Base-by-base conservation (phyloP, 2,329 filamentous ascomycete genomes). In the Monascus ruber region DNA sequence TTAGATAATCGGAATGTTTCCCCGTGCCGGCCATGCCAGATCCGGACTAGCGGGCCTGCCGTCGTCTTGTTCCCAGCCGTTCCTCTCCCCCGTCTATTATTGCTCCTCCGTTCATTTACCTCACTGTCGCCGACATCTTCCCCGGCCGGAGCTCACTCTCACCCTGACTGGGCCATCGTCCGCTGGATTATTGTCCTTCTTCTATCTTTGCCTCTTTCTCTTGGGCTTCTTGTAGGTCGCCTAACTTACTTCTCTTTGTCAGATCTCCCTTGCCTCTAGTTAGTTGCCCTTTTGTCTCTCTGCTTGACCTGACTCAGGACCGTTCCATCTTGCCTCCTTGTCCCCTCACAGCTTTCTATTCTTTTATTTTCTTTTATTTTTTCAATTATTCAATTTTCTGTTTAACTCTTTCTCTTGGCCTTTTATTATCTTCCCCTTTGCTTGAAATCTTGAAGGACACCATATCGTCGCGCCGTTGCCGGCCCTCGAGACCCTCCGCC, bases 211-310 rank as follows among this genome's bases (percentile, higher is more conserved):
- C 36, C 41, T 43, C 39, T 45, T 40, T 44, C 44, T 46, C 45
- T 38, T 48, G 53, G 60, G 61, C 59, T 63, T 60, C 60, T 64
- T 62, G 59, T 65, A 63, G 60, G 60, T 64, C 50, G 60, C 60
- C 59, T 60, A 45, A 50, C 53, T 57, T 52, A 45, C 40, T 47
- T 40, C 33, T 39, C 42, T 47, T 36, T 36, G 35, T 31, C 28
- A 6, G 6, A 28, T 43, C 43, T 36, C 39, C 45, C 42, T 42
- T 40, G 39, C 41, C 36, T 43, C 40, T 45, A 35, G 36, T 43
- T 47, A 24, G 33, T 24, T 5, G 33, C 24, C 17, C 24, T 34
- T 29, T 6, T 29, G 39, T 39, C 37, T 43, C 42, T 17, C 43
- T 41, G 39, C 41, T 49, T 42, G 42, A 44, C 26, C 42, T 46